Evolutionary conservation across 495 filamentous ascomycete genomes (phyloP).

Genomic region (Bacidia gigantensis): DNA sequence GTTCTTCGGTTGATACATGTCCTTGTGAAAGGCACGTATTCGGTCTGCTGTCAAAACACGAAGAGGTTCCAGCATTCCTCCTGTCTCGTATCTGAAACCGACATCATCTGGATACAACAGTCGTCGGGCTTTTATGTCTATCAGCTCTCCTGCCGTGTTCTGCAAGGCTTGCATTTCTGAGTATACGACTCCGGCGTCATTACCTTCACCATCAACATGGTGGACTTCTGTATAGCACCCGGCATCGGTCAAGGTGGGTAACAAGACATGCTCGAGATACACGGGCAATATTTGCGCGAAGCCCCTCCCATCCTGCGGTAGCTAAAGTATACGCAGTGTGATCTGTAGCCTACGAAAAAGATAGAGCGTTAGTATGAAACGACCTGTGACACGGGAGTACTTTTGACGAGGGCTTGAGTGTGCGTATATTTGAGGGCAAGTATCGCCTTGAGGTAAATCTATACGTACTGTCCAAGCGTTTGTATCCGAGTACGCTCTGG

Average conservation of each 20-base stretch:
- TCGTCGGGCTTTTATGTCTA: conserved; percentile 63
- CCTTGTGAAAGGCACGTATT: conserved; percentile 81
- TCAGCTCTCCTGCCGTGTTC: conserved; percentile 67
- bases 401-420: background rate
- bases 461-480: conserved; percentile 70
- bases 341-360: conserved; percentile 46
- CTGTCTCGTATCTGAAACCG: conserved; percentile 93
- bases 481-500: conserved; percentile 79
- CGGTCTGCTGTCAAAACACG: conserved; percentile 73
- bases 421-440: background rate
- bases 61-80: conserved; percentile 87
- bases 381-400: too few relatives aligned
- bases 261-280: conserved; percentile 87
- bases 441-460: background rate
- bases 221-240: conserved; percentile 92
- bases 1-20: conserved; percentile 98
- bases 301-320: conserved; percentile 90
- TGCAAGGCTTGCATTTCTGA: conserved; percentile 97
- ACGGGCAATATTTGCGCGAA: conserved; percentile 89
- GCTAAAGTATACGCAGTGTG: conserved; percentile 95
- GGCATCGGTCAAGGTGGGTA: conserved; percentile 83
- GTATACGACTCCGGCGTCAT: conserved; percentile 96
- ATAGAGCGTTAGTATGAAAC: too few relatives aligned
- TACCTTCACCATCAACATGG: conserved; percentile 81
- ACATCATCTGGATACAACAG: conserved; percentile 77